These are phyloP conservation scores for Leccinum broughii DNA, from an alignment of 768 basidiomycete species.

Conservation along the genomic window DNA sequence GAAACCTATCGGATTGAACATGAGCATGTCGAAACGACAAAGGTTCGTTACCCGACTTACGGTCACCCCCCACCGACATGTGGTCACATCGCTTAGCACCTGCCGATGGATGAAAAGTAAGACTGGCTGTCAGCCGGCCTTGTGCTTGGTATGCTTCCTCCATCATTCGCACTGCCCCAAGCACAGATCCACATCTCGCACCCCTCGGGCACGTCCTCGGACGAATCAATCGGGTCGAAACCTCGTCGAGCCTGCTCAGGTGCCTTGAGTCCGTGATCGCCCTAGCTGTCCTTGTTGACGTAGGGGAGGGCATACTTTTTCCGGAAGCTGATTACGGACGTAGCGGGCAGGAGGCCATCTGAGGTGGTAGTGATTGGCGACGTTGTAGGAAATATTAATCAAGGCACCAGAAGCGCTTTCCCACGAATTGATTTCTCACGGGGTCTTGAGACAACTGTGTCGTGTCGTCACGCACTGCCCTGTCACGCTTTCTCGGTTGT, in stretches of 20 bases:
- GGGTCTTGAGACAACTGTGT: too few relatives aligned
- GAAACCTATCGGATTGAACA: conserved; percentile 47
- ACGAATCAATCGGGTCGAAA: conserved; percentile 34
- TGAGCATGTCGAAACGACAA: neutral
- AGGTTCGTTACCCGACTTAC: conserved; percentile 31
- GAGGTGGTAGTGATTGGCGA: too few relatives aligned
- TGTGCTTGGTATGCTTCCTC: conserved; percentile 29
- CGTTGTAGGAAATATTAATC: too few relatives aligned
- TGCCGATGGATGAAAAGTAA: conserved; percentile 61
- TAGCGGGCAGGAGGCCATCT: too few relatives aligned
- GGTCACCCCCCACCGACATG: conserved; percentile 37
- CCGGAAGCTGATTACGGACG: conserved; percentile 57
- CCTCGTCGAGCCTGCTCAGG: conserved; percentile 46
- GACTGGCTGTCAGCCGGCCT: conserved; percentile 36
- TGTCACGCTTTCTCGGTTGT: conserved; percentile 33
- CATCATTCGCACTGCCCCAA: conserved; percentile 30
- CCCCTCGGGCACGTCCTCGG: conserved; percentile 36
- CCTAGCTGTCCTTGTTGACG: conserved; percentile 55
- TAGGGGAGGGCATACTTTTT: conserved; percentile 74
- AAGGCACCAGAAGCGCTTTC: too few relatives aligned
- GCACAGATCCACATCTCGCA: conserved; percentile 69
- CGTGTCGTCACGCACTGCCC: conserved; percentile 10
- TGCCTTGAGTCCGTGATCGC: conserved; percentile 70
- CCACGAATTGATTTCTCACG: too few relatives aligned
- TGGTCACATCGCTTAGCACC: conserved; percentile 45